These are phyloP conservation scores for Aspergillus sclerotiicarbonarius DNA, from an alignment of 495 filamentous ascomycete genomes.

Conservation along the genomic window DNA sequence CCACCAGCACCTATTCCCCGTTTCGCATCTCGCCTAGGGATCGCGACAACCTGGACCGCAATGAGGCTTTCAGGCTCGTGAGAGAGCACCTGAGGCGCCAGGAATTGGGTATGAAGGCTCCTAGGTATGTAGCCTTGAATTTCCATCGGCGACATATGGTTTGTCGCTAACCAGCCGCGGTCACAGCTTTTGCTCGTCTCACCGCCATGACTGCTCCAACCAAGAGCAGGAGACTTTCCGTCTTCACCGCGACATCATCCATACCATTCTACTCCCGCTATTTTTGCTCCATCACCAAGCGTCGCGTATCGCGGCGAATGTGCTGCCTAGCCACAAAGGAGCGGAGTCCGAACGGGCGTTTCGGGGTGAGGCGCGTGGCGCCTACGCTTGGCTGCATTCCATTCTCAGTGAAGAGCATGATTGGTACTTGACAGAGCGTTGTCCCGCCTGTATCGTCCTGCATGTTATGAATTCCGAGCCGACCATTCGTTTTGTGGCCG, in stretches of 20 bases:
- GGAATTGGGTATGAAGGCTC: slow-evolving; percentile 38
- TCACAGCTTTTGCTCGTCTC: slow-evolving; percentile 49
- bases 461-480: slow-evolving; percentile 57
- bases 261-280: slow-evolving; percentile 57
- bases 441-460: slow-evolving; percentile 55
- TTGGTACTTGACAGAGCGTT: slow-evolving; percentile 57
- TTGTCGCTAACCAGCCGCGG: slow-evolving; percentile 10
- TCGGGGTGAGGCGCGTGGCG: slow-evolving; percentile 54
- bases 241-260: slow-evolving; percentile 60
- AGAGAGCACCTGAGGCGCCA: slow-evolving; percentile 44
- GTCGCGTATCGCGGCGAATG: slow-evolving; percentile 45
- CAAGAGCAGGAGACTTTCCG: slow-evolving; percentile 49
- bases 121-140: slow-evolving; percentile 22
- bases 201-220: slow-evolving; percentile 38
- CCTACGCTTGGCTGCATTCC: slow-evolving; percentile 61
- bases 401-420: slow-evolving; percentile 57
- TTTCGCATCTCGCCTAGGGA: slow-evolving; percentile 46
- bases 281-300: slow-evolving; percentile 57
- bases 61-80: slow-evolving; percentile 44
- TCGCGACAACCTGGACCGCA: slow-evolving; percentile 35
- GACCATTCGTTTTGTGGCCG: slow-evolving; percentile 56
- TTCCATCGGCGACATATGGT: neutral
- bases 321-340: slow-evolving; percentile 43
- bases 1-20: slow-evolving; percentile 34
- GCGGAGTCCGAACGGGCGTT: slow-evolving; percentile 60